Conservation (phyloP, 2,329 filamentous ascomycete species). For the Neofusicoccum laricinum region DNA sequence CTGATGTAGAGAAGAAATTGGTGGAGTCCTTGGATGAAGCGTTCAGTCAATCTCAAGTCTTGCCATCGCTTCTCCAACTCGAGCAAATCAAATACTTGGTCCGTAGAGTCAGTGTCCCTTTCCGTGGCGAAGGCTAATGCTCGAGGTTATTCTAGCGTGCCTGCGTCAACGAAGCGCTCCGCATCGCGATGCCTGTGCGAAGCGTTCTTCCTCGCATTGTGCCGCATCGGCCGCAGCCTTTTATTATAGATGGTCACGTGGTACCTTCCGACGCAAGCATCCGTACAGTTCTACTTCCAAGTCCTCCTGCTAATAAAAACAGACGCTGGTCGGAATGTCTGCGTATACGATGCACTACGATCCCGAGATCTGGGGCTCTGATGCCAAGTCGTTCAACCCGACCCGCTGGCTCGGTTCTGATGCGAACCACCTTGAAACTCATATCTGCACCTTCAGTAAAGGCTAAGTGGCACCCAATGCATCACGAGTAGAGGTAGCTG, state of each 20-base stretch:
- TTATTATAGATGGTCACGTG: neutral
- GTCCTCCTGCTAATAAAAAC: too few relatives aligned
- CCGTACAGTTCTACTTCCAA: neutral
- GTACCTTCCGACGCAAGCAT: neutral
- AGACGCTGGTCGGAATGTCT: neutral
- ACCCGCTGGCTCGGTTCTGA: neutral
- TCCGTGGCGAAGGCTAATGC: neutral
- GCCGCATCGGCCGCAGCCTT: neutral
- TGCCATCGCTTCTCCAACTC: neutral
- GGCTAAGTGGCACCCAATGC: neutral
- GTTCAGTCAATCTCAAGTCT: neutral
- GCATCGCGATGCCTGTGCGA: neutral
- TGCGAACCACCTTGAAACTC: neutral
- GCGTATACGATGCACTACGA: neutral
- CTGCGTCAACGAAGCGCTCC: neutral
- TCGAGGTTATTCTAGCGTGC: neutral
- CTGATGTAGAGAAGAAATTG: conserved; percentile 21
- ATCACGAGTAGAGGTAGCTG: neutral
- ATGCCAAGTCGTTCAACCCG: neutral
- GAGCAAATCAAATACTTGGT: neutral
- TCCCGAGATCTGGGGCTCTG: neutral
- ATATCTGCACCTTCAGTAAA: neutral
- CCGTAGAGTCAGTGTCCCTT: neutral
- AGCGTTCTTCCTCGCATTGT: neutral
- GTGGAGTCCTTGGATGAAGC: neutral